These are phyloP conservation scores for Calonectria montana DNA, from an alignment of 2,329 filamentous ascomycete species.

Conservation along the genomic window DNA sequence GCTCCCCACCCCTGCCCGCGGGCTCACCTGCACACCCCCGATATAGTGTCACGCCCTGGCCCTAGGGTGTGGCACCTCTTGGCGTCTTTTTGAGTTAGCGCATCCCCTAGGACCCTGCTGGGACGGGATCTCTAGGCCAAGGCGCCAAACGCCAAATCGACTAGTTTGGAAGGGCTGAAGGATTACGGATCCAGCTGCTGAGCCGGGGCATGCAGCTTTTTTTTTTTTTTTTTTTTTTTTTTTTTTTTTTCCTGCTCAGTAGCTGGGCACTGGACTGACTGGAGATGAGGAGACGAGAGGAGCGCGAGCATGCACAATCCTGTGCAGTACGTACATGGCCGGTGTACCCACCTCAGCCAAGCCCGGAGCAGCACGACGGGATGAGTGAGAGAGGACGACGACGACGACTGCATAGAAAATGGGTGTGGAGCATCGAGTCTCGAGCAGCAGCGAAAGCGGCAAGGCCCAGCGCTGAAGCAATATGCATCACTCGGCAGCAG, in stretches of 20 bases:
- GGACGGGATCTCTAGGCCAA: conserved; percentile 46
- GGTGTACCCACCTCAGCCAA: background rate
- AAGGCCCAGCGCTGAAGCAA: conserved; percentile 12
- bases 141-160: conserved; percentile 40
- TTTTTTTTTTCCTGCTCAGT: background rate
- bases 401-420: background rate
- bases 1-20: background rate
- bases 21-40: background rate
- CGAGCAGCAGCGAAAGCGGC: conserved; percentile 3
- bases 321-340: background rate
- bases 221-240: background rate
- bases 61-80: conserved; percentile 28
- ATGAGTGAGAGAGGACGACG: background rate
- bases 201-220: conserved; percentile 21
- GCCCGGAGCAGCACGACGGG: background rate
- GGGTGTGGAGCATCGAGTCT: background rate
- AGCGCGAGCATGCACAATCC: conserved; percentile 3
- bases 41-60: background rate
- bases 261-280: conserved; percentile 13
- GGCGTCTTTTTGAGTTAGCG: conserved; percentile 35
- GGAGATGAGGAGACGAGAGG: conserved; percentile 5
- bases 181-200: conserved; percentile 43
- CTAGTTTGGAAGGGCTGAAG: conserved; percentile 55
- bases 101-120: conserved; percentile 33
- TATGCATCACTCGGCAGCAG: conserved; percentile 12